These are phyloP conservation scores for Ophiostoma novo-ulmi DNA, from an alignment of 2,329 filamentous ascomycete species.

Conservation along the genomic window DNA sequence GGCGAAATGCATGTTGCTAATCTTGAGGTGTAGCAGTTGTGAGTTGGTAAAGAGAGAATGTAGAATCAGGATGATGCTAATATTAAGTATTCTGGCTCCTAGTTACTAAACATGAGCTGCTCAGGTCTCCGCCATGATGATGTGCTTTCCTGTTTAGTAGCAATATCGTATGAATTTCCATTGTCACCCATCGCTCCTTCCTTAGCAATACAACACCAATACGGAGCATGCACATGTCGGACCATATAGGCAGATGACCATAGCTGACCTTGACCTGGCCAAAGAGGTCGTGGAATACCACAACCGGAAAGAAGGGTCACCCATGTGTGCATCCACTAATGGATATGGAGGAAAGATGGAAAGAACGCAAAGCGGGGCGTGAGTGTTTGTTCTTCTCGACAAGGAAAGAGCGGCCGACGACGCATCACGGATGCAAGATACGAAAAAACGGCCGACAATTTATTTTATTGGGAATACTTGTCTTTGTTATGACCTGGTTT, in stretches of 20 bases:
- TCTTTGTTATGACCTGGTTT: neutral
- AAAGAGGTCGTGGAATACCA: neutral
- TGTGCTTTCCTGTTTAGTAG: neutral
- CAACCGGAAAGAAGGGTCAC: neutral
- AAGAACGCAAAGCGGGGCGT: conserved; percentile 4
- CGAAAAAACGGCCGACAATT: neutral
- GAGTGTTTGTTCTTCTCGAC: neutral
- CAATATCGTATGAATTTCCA: neutral
- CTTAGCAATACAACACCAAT: neutral
- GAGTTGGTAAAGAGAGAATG: neutral
- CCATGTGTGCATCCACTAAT: neutral
- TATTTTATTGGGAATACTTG: neutral
- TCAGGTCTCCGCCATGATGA: neutral
- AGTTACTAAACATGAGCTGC: too few species aligned
- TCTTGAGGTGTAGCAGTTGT: neutral
- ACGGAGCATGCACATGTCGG: conserved; percentile 1
- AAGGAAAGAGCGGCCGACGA: conserved; percentile 3
- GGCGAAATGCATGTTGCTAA: neutral
- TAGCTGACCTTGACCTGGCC: neutral
- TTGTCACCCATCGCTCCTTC: conserved; percentile 1
- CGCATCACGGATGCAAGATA: neutral
- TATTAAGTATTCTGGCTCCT: neutral
- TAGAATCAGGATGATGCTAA: neutral
- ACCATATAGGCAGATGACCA: neutral
- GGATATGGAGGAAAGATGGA: neutral